Conservation (phyloP, 352 stramenopile genomes). For the Globisporangium ultimum region DNA sequence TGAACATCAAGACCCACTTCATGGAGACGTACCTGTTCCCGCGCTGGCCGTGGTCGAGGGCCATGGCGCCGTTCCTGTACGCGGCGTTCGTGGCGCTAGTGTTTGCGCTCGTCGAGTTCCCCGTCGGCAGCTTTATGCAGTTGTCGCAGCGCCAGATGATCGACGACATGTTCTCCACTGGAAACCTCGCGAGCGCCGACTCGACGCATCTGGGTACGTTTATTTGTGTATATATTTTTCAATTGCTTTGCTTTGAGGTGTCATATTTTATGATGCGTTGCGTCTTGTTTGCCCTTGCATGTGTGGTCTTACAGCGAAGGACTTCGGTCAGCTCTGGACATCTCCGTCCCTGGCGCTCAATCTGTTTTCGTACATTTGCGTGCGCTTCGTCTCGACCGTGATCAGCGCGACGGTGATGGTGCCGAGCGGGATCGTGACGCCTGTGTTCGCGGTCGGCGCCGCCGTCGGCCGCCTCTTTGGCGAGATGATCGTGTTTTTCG, state of each 20-base stretch:
- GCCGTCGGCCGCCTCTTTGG: slow-evolving; percentile 87
- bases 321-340: slow-evolving; percentile 51
- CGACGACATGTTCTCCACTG: slow-evolving; percentile 84
- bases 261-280: neutral
- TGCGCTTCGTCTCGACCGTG: slow-evolving; percentile 78
- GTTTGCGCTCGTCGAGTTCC: slow-evolving; percentile 69
- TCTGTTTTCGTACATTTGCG: slow-evolving; percentile 53
- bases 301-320: slow-evolving; percentile 18
- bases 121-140: slow-evolving; percentile 78
- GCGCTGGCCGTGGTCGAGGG: slow-evolving; percentile 18
- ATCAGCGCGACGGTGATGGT: slow-evolving; percentile 84
- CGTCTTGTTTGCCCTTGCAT: neutral
- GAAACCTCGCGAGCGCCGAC: slow-evolving; percentile 40
- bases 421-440: slow-evolving; percentile 89
- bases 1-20: slow-evolving; percentile 35
- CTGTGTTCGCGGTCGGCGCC: slow-evolving; percentile 89
- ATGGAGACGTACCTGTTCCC: slow-evolving; percentile 31
- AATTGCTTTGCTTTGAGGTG: neutral
- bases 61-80: slow-evolving; percentile 58
- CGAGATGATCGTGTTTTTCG: slow-evolving; percentile 67
- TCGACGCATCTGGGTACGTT: slow-evolving; percentile 26
- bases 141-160: slow-evolving; percentile 74
- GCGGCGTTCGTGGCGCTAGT: slow-evolving; percentile 59
- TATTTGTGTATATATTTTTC: neutral
- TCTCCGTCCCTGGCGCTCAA: slow-evolving; percentile 65